phyloP scores from a whole-genome alignment of 2,329 filamentous ascomycete species.

The Plenodomus lindquistii region DNA sequence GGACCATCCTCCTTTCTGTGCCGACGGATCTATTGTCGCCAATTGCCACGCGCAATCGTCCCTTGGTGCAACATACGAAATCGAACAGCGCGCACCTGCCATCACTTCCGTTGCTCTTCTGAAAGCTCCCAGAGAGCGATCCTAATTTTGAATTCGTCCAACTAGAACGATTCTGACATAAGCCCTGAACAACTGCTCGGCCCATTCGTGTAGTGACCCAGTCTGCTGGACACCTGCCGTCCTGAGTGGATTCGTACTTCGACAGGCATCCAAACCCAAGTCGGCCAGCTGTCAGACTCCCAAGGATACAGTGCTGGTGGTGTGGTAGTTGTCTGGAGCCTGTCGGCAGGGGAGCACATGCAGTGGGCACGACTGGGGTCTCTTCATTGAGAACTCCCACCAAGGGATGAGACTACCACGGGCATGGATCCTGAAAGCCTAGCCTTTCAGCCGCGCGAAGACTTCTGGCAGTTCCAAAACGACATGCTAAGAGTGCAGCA shows the following conservation, averaged over 20 bases:
- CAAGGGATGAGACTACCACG: conserved; percentile 37
- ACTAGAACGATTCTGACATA: not conserved
- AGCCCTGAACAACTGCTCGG: not conserved
- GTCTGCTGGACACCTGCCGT: not conserved
- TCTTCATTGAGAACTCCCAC: conserved; percentile 23
- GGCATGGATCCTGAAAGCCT: conserved; percentile 66
- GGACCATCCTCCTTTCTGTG: not conserved
- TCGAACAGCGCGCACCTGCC: not conserved
- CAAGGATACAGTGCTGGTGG: not conserved
- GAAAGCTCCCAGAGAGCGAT: not conserved
- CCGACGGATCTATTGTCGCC: not conserved
- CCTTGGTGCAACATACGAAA: not conserved
- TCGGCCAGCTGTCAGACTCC: not conserved
- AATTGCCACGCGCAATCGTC: not conserved
- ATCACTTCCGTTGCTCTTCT: not conserved
- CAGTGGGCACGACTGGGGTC: conserved; percentile 9
- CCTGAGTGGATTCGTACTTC: not conserved
- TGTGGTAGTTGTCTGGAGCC: not conserved
- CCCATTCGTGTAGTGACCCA: not conserved
- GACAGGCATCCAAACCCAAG: not conserved
- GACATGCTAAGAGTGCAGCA: conserved; percentile 65
- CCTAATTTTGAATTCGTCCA: not conserved
- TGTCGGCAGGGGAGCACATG: not conserved
- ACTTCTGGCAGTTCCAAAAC: conserved; percentile 66
- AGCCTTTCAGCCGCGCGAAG: conserved; percentile 65